Base-by-base conservation (phyloP, 768 basidiomycete genomes). In the Lactarius quietus region DNA sequence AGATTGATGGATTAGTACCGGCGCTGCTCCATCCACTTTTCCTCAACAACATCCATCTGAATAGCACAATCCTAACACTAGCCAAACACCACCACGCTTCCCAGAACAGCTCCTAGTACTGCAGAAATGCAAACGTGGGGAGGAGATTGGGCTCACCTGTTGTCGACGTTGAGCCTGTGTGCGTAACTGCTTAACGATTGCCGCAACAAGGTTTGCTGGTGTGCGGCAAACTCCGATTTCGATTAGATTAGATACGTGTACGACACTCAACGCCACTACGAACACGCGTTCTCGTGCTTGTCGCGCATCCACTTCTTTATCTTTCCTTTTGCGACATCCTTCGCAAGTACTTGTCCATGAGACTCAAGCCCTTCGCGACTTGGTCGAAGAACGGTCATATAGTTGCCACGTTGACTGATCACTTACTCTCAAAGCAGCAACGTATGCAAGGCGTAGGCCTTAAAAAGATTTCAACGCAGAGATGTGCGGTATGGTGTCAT, bases 401-500 rank as follows among this genome's bases (percentile, higher is more conserved):
- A 98, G 75, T 39, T 92, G 80, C 5, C n/a, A 97, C 92, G 3
- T 91, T 87, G 5, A 95, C 87, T 72, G n/a, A n/a, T n/a, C n/a
- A n/a, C 87, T 87, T 51, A 95, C 96, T 38, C 89, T 86, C 28
- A 95, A 80, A 45, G 92, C 89, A 23, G 93, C 82, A 48, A 96
- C 93, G 59, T 89, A 83, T 67, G 94, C 92, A 55, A 98, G 97
- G 2, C 95, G 95, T 0, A 91, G 86, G 68, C 95, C 95, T 77
- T 59, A 17, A 62, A 59, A 18, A 48, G 31, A n/a, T 31, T 31
- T 23, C 54, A 28, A 48, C 4, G 18, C 29, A 33, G 54, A 51
- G 29, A 33, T 31, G 31, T 18, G 26, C 29, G 26, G 43, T 23
- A n/a, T 23, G 14, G 28, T 12, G n/a, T n/a, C n/a, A 54, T 35